Evolutionary conservation across 495 filamentous ascomycete species (phyloP).

Genomic region (Sabuloglossum arenarium): DNA sequence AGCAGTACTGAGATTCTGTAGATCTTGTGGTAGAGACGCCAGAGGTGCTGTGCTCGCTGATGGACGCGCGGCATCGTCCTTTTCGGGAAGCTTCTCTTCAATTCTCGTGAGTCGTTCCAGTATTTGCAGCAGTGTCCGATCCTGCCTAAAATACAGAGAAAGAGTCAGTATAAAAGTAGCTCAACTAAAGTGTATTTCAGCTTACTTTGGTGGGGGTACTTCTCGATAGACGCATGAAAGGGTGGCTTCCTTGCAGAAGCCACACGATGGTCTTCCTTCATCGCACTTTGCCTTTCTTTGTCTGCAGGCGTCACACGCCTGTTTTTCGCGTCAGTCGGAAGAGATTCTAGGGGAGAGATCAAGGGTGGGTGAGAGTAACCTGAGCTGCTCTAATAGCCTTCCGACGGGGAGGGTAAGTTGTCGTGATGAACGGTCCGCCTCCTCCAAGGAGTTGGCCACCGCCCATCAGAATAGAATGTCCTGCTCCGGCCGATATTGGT

Average conservation of each 20-base stretch:
- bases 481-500: not conserved
- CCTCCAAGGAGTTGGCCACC: not conserved
- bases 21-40: not conserved
- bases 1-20: not conserved
- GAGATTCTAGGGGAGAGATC: not conserved
- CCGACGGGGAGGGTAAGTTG: conserved; percentile 1
- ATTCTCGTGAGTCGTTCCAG: conserved; percentile 2
- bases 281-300: conserved; percentile 53
- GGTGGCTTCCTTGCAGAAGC: conserved; percentile 29
- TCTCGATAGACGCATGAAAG: conserved; percentile 43
- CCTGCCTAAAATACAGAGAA: conserved; percentile 13
- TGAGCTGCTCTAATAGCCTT: conserved; percentile 5
- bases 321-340: not conserved
- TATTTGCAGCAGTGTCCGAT: conserved; percentile 17
- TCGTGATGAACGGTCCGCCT: not conserved
- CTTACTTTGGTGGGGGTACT: conserved; percentile 45
- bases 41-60: not conserved
- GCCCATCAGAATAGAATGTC: not conserved
- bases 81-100: conserved; percentile 9
- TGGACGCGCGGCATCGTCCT: conserved; percentile 7
- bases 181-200: not conserved
- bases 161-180: not conserved
- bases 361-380: not conserved
- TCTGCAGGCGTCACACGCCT: conserved; percentile 50
- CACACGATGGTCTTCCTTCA: conserved; percentile 24